Evolutionary conservation across 2,329 filamentous ascomycete genomes (phyloP), one percentile per base, ranked within the genome.

Genomic region (Hymenoscyphus linearis): DNA sequence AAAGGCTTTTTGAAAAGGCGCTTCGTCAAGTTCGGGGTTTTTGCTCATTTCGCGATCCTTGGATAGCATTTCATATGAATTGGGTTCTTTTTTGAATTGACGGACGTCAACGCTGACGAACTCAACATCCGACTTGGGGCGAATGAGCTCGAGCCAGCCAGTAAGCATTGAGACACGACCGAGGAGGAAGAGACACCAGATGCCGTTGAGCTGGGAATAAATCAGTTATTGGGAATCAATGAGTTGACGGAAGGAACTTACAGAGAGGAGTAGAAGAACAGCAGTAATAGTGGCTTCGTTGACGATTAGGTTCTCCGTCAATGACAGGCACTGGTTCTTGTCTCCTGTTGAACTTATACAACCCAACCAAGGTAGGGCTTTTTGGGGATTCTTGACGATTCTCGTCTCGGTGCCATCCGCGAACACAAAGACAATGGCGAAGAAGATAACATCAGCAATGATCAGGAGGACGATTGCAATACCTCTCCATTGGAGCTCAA

Each of bases 401-500:
- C 64, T 67, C 16, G 64, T 58, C 55, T 69, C 62, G 16, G 89
- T 83, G 68, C 88, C 88, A 75, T 96, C 90, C 71, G 96, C 84
- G 72, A 91, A 90, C 55, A 98, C 88, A 72, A 98, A 98, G 59
- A 96, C 83, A 53, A 96, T 80, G 1, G 93, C 88, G 76, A 98
- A 97, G 80, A 96, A 96, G 70, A 97, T 86, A 64, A 98, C 91
- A 73, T 98, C 93, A 62, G 85, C 84, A 61, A 97, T 84, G 68
- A 98, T 96, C 72, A 97, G 88, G 58, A 96, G 79, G 14, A 97
- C 92, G 63, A 98, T 90, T 52, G 86, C 85, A 63, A 97, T 93
- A 52, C 93, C 93, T 68, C 93, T 85, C 95, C 95, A 99, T 75
- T 99, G 95, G 3, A 98, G 84, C 72, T 90, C 86, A 40, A 99